Conservation (phyloP, 2,329 filamentous ascomycete genomes). For the Tolypocladium pustulatum region DNA sequence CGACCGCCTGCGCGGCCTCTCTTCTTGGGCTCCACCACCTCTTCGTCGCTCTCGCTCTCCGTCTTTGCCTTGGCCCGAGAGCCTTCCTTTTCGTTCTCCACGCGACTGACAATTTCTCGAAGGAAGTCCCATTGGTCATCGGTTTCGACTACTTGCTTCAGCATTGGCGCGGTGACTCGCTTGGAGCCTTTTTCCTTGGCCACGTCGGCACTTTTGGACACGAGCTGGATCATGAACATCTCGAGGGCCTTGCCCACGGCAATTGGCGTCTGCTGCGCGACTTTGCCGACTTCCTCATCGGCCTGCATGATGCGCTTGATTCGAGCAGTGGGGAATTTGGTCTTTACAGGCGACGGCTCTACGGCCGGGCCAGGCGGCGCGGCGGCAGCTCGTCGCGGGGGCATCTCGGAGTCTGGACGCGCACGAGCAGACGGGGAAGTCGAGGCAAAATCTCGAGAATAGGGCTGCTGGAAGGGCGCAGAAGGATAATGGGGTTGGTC, state of each 20-base stretch:
- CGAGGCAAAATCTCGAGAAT: conserved; percentile 1
- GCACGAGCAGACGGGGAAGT: not conserved
- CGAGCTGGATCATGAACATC: conserved; percentile 93
- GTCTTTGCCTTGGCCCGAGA: conserved; percentile 31
- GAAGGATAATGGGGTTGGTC: not conserved
- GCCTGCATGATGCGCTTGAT: conserved; percentile 99
- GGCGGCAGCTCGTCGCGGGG: conserved; percentile 18
- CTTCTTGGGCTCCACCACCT: conserved; percentile 35
- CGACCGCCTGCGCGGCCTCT: conserved; percentile 34
- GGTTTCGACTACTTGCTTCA: conserved; percentile 80
- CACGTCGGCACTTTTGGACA: conserved; percentile 77
- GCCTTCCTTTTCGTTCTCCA: conserved; percentile 49
- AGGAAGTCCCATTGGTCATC: conserved; percentile 95
- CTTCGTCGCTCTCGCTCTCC: conserved; percentile 44
- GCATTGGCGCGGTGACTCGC: conserved; percentile 78
- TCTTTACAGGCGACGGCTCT: conserved; percentile 67
- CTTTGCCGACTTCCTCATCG: conserved; percentile 96
- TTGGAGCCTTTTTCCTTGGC: conserved; percentile 77
- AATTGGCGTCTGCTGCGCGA: conserved; percentile 93
- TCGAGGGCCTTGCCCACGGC: conserved; percentile 93
- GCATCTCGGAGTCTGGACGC: conserved; percentile 18
- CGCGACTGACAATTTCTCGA: conserved; percentile 78
- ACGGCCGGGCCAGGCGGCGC: conserved; percentile 28
- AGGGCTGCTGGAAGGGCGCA: not conserved
- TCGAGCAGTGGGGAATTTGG: conserved; percentile 91